Conservation (phyloP, 2,329 filamentous ascomycete species). For the Amphichorda felina region DNA sequence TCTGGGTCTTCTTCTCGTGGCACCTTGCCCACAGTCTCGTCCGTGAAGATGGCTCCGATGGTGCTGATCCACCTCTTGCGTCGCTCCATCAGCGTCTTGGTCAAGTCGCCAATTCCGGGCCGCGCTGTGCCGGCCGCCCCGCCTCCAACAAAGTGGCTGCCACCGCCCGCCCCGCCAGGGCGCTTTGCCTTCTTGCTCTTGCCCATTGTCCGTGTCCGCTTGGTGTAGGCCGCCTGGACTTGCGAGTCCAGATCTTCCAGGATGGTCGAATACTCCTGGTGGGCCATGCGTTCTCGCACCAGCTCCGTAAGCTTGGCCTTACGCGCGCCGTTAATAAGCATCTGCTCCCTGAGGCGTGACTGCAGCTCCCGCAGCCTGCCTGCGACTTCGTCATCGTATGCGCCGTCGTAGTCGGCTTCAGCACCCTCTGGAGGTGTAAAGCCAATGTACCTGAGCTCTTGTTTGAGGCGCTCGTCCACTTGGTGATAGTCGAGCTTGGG, state of each 20-base stretch:
- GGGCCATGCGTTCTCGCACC: constrained; percentile 83
- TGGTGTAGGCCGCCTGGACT: constrained; percentile 89
- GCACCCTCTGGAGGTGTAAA: constrained; percentile 59
- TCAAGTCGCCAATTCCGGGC: constrained; percentile 82
- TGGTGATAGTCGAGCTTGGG: constrained; percentile 73
- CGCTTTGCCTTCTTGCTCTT: constrained; percentile 88
- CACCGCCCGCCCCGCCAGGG: constrained; percentile 63
- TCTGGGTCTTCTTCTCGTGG: constrained; percentile 52
- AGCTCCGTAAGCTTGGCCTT: constrained; percentile 80
- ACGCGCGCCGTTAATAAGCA: constrained; percentile 79
- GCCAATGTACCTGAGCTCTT: constrained; percentile 83
- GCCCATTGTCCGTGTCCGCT: constrained; percentile 86
- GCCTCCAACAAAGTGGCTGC: constrained; percentile 49
- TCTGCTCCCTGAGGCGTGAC: constrained; percentile 67
- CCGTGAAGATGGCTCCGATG: constrained; percentile 83
- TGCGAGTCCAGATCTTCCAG: constrained; percentile 92
- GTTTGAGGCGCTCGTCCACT: constrained; percentile 82
- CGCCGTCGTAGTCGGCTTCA: constrained; percentile 70
- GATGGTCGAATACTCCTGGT: constrained; percentile 95
- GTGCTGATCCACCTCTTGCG: constrained; percentile 80
- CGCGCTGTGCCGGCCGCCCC: constrained; percentile 51
- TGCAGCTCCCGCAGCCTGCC: constrained; percentile 81
- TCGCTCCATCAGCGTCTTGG: constrained; percentile 85
- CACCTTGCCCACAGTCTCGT: constrained; percentile 63
- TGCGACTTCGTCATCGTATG: constrained; percentile 89